Evolutionary conservation across 768 basidiomycete species (phyloP), one percentile per base, ranked within the genome.

Genomic region (Tricholoma sp.): DNA sequence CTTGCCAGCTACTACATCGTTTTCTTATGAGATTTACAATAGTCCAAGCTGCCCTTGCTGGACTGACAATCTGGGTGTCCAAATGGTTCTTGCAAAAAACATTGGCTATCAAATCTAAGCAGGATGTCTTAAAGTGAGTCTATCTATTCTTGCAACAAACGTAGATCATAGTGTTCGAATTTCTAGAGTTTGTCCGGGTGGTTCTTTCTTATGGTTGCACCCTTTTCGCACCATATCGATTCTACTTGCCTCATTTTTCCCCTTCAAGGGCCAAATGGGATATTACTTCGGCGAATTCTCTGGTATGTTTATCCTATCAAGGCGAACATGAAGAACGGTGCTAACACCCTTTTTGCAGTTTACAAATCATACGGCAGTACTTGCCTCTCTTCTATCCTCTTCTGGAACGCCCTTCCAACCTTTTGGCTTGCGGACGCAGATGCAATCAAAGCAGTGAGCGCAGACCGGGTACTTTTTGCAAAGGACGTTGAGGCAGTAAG

Each of bases 351-450:
- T 36, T 13, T 12, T 4, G 15, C 33, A 80, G 78, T 65, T n/a
- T 77, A 76, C 60, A 60, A 61, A 37, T 65, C 71, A 52, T 70
- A 73, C 39, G 70, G 77, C 28, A 72, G 69, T 54, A 80, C 78
- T 0, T 66, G 65, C 17, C 59, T 77, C 17, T 69, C 70, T 10
- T 72, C 77, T 6, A 66, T 77, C 28, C 50, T 55, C 1, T 54
- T 79, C 42, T 68, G 61, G 60, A 51, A 60, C 8, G 65, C 69
- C 24, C 66, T 61, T 10, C 72, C 66, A 0, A 64, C 64, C 9
- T 72, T 73, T 56, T 81, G 77, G 75, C 33, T 80, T 13, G 68
- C 75, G 12, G 80, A 80, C 49, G 66, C 73, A 1, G 74, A 79
- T 32, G 74, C 76, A 6, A 58, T 79, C 24, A 76, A 74, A 53